Conservation (phyloP, 768 basidiomycete species). For the Tylopilus sp. region DNA sequence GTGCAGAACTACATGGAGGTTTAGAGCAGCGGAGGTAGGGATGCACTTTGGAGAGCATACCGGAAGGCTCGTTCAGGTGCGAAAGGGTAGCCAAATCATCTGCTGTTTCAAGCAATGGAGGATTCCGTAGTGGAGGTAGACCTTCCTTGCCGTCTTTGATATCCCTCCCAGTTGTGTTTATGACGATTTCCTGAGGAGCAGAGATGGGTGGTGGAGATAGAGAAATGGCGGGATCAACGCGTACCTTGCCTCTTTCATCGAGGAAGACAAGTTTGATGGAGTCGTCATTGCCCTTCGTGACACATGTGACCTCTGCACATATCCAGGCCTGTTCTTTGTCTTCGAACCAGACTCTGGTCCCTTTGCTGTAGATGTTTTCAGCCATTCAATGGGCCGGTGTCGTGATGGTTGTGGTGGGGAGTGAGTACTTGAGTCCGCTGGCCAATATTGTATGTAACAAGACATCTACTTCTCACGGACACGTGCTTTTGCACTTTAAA, state of each 20-base stretch:
- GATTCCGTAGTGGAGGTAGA: slow-evolving; percentile 93
- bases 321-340: slow-evolving; percentile 96
- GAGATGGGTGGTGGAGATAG: not conserved
- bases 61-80: slow-evolving; percentile 96
- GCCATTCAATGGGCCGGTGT: slow-evolving; percentile 66
- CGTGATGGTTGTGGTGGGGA: slow-evolving; percentile 21
- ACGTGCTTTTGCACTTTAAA: slow-evolving; percentile 22
- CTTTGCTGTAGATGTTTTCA: slow-evolving; percentile 90
- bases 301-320: slow-evolving; percentile 75
- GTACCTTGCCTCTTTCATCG: slow-evolving; percentile 91
- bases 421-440: not conserved
- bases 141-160: slow-evolving; percentile 77
- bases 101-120: slow-evolving; percentile 91
- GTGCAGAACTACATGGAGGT: slow-evolving; percentile 68
- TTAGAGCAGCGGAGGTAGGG: not conserved
- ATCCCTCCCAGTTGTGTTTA: slow-evolving; percentile 76
- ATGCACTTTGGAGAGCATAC: slow-evolving; percentile 40
- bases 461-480: slow-evolving; percentile 17
- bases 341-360: slow-evolving; percentile 88
- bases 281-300: slow-evolving; percentile 64
- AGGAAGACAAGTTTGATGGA: slow-evolving; percentile 78
- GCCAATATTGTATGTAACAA: not conserved
- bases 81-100: slow-evolving; percentile 98
- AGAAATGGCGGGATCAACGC: slow-evolving; percentile 15
- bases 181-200: slow-evolving; percentile 59